Evolutionary conservation across 2,329 filamentous ascomycete species (phyloP), one percentile per base, ranked within the genome.

Genomic region (Fusarium liriodendri): DNA sequence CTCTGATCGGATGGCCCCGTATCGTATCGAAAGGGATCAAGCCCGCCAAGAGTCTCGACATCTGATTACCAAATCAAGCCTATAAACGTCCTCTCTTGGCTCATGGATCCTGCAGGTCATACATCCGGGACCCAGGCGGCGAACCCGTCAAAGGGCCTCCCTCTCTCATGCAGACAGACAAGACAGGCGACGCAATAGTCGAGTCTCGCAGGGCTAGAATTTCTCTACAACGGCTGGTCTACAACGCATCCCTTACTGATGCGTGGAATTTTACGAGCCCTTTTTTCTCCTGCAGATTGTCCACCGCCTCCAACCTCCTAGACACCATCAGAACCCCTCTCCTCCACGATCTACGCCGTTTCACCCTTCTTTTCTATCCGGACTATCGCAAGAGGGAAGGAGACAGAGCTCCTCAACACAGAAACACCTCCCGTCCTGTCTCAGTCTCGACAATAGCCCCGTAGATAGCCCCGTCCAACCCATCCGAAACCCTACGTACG

Each of bases 391-490:
- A 42, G 40, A 42, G 11, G 40, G 20, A 7, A 42, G n/a, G 29
- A 57, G 29, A 55, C 3, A 25, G 16, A 35, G 50, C 58, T 42
- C 38, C 27, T 60, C 37, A 35, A 67, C 37, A 59, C 40, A 42
- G 40, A 59, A 54, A 54, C 45, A 59, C 66, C 50, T 45, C 62
- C 55, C 59, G 59, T 58, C 70, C 50, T 73, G 71, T 73, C 71
- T 73, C 71, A 73, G 71, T 71, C 32, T 32, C 35, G 45, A 42
- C 66, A 50, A 72, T 72, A 70, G 55, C 57, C 50, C 67, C 61
- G 47, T 40, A 37, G 22, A 22, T 38, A 35, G 32, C 54, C 32
- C 54, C 35, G n/a, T 58, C 54, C 29, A 42, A 22, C 27, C 54
- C n/a, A 35, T 32, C 25, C 33, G 20, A 27, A 25, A 38, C 25